Evolutionary conservation across 1,284 basidiomycete species (phyloP).

Genomic region (Microbotryum violaceum): DNA sequence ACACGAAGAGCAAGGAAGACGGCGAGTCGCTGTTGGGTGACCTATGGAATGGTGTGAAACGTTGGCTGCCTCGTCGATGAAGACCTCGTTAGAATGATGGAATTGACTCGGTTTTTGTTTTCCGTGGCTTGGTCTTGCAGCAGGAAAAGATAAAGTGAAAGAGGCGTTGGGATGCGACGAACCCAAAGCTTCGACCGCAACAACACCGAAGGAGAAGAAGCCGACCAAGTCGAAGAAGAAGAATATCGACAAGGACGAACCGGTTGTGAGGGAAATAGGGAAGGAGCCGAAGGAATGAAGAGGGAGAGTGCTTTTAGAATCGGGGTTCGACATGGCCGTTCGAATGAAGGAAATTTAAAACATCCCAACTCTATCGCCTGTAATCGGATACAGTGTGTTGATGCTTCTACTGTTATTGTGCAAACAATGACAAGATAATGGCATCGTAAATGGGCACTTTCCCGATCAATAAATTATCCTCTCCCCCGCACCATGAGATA

Average conservation of each 20-base stretch:
- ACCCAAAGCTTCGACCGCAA: not conserved
- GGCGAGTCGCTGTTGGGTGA: slow-evolving; percentile 18
- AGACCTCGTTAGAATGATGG: slow-evolving; percentile 3
- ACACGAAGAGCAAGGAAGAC: not conserved
- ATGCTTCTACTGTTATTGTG: no score
- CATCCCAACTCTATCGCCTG: no score
- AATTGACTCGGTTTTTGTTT: not conserved
- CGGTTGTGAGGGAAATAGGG: no score
- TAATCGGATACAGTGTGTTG: no score
- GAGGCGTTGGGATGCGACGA: slow-evolving; percentile 15
- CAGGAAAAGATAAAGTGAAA: slow-evolving; percentile 13
- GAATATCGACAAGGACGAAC: not conserved
- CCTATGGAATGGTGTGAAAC: slow-evolving; percentile 30
- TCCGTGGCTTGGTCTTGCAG: not conserved
- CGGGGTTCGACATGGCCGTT: no score
- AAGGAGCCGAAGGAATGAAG: no score
- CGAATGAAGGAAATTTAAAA: no score
- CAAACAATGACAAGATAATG: no score
- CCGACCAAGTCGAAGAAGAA: not conserved
- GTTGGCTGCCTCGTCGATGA: slow-evolving; percentile 10
- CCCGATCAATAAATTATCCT: no score
- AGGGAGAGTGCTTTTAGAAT: no score
- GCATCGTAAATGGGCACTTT: no score
- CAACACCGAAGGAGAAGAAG: not conserved
- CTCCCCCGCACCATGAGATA: no score